A percentile compares a stretch with the other conserved stretches of the same genome.
These are phyloP conservation scores for Cicer yamashitae DNA, from an alignment of 306 rosid species.

Conservation along the genomic window DNA sequence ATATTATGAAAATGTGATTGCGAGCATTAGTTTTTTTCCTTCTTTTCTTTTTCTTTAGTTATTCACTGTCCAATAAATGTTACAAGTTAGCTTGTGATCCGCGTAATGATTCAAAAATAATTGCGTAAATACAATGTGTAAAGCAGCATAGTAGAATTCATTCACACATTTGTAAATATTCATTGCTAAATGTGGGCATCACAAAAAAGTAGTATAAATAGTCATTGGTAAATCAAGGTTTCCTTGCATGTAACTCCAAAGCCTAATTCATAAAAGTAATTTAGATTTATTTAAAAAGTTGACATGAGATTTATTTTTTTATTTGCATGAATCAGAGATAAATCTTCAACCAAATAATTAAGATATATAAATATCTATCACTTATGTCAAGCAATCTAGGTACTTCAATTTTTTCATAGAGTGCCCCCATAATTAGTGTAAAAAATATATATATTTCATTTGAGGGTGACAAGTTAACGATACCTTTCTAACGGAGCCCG, in stretches of 20 bases:
- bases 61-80: background rate
- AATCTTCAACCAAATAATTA: background rate
- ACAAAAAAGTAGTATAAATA: no score
- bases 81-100: conserved; percentile 6
- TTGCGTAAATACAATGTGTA: background rate
- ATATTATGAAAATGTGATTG: background rate
- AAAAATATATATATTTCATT: background rate
- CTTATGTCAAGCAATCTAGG: no score
- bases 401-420: background rate
- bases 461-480: conserved; percentile 4
- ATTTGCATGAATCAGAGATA: background rate
- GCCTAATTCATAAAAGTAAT: background rate
- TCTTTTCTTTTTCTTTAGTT: background rate
- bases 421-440: background rate
- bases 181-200: background rate
- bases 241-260: background rate
- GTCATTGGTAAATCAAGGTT: no score
- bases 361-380: background rate
- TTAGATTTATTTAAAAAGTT: background rate
- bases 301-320: background rate
- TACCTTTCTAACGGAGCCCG: background rate
- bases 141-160: background rate
- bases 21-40: no score
- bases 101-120: background rate
- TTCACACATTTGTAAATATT: background rate